These are phyloP conservation scores for Zygosaccharomyces siamensis DNA, from an alignment of 805 yeast species.

Conservation along the genomic window DNA sequence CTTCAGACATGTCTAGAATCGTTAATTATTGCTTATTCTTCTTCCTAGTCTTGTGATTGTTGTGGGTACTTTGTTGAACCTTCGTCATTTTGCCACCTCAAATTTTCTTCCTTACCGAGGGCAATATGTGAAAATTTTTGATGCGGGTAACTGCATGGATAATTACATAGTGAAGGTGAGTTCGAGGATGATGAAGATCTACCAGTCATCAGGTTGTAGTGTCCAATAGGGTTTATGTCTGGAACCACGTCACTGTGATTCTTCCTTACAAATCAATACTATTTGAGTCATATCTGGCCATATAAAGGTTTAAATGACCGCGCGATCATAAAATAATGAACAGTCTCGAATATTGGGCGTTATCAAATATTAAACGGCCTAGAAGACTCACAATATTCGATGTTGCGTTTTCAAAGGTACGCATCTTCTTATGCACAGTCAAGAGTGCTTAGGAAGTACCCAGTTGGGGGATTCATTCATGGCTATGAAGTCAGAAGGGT, in stretches of 20 bases:
- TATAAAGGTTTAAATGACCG: background rate
- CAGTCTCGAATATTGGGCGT: background rate
- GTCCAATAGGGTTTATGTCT: background rate
- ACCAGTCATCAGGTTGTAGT: background rate
- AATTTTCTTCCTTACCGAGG: background rate
- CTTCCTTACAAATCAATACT: background rate
- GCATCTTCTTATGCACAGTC: slow-evolving; percentile 31
- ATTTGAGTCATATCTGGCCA: background rate
- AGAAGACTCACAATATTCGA: slow-evolving; percentile 1
- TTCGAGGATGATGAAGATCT: background rate
- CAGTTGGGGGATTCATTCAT: slow-evolving; percentile 55
- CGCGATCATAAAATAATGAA: slow-evolving; percentile 3
- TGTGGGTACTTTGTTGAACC: background rate
- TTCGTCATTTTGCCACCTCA: slow-evolving; percentile 4
- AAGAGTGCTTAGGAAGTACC: slow-evolving; percentile 47
- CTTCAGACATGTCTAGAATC: slow-evolving; percentile 3
- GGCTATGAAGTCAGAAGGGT: slow-evolving; percentile 67
- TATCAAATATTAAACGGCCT: background rate
- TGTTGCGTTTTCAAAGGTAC: slow-evolving; percentile 27
- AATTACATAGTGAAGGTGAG: background rate
- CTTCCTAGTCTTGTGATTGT: background rate
- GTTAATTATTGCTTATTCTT: background rate
- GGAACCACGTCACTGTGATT: background rate
- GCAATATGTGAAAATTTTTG: background rate
- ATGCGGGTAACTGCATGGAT: slow-evolving; percentile 1